These are phyloP conservation scores for Inonotus hispidus DNA, from an alignment of 1,284 basidiomycete genomes.

Conservation along the genomic window DNA sequence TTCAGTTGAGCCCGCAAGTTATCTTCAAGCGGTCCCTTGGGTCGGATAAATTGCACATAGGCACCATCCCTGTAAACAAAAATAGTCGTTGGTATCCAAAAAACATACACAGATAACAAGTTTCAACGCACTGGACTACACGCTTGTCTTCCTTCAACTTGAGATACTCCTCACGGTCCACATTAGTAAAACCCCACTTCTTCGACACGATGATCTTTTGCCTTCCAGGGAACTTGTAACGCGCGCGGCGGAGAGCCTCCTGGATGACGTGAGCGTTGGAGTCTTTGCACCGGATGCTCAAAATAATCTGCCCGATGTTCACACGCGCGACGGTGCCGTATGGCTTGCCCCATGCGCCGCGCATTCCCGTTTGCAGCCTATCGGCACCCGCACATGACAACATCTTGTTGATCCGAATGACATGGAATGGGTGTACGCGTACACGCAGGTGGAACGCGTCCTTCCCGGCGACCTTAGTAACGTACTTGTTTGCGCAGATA, in stretches of 20 bases:
- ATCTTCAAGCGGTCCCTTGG: constrained; percentile 77
- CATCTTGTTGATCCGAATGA: constrained; percentile 99
- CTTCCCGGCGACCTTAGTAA: constrained; percentile 97
- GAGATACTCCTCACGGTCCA: constrained; percentile 86
- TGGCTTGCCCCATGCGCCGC: constrained; percentile 99
- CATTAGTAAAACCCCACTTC: constrained; percentile 98
- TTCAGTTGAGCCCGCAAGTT: constrained; percentile 83
- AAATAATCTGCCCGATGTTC: constrained; percentile 96
- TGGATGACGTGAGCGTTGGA: constrained; percentile 83
- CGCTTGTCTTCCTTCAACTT: constrained; percentile 86
- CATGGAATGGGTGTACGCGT: constrained; percentile 97
- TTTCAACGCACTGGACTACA: constrained; percentile 70
- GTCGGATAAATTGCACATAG: constrained; percentile 86
- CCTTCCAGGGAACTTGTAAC: constrained; percentile 99
- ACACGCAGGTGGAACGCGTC: constrained; percentile 99
- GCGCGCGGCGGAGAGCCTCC: constrained; percentile 94
- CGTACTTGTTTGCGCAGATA: constrained; percentile 99
- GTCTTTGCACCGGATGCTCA: constrained; percentile 95
- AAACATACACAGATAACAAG: not conserved
- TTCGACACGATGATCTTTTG: constrained; percentile 98
- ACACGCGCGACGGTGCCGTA: constrained; percentile 95
- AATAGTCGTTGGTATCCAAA: not conserved
- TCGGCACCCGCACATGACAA: constrained; percentile 98
- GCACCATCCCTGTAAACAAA: constrained; percentile 62
- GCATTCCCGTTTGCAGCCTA: constrained; percentile 98